Conservation (phyloP, 2,329 filamentous ascomycete species). For the Dactylellina sp. region DNA sequence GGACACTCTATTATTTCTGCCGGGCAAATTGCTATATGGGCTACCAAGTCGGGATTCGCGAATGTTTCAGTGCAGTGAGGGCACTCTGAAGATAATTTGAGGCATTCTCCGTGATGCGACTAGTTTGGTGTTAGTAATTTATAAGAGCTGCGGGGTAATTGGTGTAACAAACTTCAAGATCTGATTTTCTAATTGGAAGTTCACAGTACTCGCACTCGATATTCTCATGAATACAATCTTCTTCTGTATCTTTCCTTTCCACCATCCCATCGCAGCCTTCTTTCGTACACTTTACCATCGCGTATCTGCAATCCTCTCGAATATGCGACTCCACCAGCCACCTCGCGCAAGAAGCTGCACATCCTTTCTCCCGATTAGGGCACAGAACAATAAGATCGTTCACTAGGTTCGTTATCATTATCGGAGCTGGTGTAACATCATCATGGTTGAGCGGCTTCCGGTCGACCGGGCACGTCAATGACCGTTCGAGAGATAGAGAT, state of each 20-base stretch:
- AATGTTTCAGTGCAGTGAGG: constrained; percentile 67
- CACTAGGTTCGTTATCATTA: constrained; percentile 72
- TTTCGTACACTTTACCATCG: constrained; percentile 70
- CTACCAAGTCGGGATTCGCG: constrained; percentile 56
- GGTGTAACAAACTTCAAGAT: constrained; percentile 63
- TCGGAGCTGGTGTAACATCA: constrained; percentile 62
- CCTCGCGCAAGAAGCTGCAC: constrained; percentile 68
- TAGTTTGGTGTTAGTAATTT: constrained; percentile 47
- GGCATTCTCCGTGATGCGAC: constrained; percentile 66
- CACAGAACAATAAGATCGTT: constrained; percentile 72
- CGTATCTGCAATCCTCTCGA: constrained; percentile 70
- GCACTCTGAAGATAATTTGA: constrained; percentile 67
- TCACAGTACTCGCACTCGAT: constrained; percentile 70
- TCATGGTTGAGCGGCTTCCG: constrained; percentile 59
- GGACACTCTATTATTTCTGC: constrained; percentile 58
- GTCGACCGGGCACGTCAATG: constrained; percentile 60
- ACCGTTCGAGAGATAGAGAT: constrained; percentile 59
- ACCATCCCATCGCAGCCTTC: constrained; percentile 68
- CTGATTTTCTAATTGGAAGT: constrained; percentile 66
- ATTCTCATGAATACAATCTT: constrained; percentile 70
- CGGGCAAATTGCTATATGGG: constrained; percentile 57
- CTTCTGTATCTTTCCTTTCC: constrained; percentile 66
- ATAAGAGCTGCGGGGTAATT: neutral
- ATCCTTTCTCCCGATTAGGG: constrained; percentile 69
- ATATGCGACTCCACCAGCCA: constrained; percentile 71